Percentiles rank a stretch among this genome's conserved stretches.
These are phyloP conservation scores for Corylus heterophylla DNA, from an alignment of 306 rosid genomes.

Conservation along the genomic window DNA sequence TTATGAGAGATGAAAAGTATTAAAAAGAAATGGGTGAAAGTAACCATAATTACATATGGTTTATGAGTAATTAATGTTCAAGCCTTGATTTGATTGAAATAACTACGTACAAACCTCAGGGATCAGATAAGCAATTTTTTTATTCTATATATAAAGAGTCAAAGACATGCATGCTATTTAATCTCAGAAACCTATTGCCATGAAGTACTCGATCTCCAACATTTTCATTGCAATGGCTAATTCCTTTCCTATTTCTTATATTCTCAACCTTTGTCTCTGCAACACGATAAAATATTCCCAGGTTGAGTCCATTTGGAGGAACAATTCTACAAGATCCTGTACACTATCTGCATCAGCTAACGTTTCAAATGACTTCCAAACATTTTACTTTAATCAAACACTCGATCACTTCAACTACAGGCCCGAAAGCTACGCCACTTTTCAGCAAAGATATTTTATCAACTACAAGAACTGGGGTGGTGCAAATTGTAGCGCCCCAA, in stretches of 20 bases:
- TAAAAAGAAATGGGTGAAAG: too few species aligned
- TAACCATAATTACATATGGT: too few species aligned
- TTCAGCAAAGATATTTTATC: slow-evolving; percentile 70
- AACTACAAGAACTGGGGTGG: slow-evolving; percentile 75
- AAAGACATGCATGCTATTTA: background rate
- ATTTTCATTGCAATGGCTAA: slow-evolving; percentile 15
- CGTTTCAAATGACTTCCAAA: slow-evolving; percentile 33
- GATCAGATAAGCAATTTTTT: too few species aligned
- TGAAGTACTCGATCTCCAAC: background rate
- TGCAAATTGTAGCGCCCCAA: slow-evolving; percentile 56
- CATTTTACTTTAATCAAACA: slow-evolving; percentile 54
- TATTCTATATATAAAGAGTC: too few species aligned
- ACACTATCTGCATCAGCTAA: background rate
- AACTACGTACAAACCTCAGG: too few species aligned
- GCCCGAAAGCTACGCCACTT: slow-evolving; percentile 56
- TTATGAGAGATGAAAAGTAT: too few species aligned
- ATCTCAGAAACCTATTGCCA: background rate
- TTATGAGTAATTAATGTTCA: too few species aligned
- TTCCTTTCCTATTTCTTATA: slow-evolving; percentile 29
- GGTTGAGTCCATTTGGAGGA: slow-evolving; percentile 48
- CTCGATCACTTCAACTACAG: slow-evolving; percentile 79
- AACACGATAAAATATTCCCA: slow-evolving; percentile 39
- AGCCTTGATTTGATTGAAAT: too few species aligned
- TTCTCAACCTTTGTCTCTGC: slow-evolving; percentile 24
- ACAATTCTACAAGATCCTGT: slow-evolving; percentile 25